Conservation (phyloP, 2,329 filamentous ascomycete species). For the Penicillium sp. region DNA sequence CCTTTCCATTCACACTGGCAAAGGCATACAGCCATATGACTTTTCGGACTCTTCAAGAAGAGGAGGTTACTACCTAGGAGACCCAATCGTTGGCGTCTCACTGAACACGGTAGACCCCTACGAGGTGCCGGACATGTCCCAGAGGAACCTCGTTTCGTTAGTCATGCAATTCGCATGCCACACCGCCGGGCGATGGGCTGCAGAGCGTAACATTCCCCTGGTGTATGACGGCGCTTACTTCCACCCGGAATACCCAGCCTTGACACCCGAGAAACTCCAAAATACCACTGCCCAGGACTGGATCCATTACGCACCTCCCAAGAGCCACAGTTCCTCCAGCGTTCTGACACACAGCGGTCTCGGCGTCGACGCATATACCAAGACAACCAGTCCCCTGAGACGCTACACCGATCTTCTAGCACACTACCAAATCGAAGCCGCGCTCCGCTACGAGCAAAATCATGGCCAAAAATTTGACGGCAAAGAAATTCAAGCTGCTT, state of each 20-base stretch:
- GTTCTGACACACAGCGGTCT: conserved; percentile 50
- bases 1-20: conserved; percentile 3
- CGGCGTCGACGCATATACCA: conserved; percentile 52
- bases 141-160: conserved; percentile 40
- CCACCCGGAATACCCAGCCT: conserved; percentile 38
- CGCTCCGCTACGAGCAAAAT: conserved; percentile 52
- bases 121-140: conserved; percentile 35
- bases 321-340: conserved; percentile 41
- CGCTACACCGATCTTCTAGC: conserved; percentile 58
- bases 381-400: conserved; percentile 59
- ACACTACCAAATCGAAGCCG: conserved; percentile 64
- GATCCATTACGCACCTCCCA: conserved; percentile 31
- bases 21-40: conserved; percentile 1
- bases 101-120: conserved; percentile 30
- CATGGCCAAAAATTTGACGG: conserved; percentile 41
- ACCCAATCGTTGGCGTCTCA: conserved; percentile 39
- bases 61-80: conserved; percentile 35
- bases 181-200: conserved; percentile 32
- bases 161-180: conserved; percentile 54
- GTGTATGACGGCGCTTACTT: conserved; percentile 36
- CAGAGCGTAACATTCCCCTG: conserved; percentile 33
- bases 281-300: conserved; percentile 41
- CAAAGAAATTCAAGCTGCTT: conserved; percentile 20
- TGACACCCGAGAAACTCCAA: conserved; percentile 34
- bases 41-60: conserved; percentile 12